Conservation (phyloP, 2,329 filamentous ascomycete genomes). For the Colletotrichum salicis region DNA sequence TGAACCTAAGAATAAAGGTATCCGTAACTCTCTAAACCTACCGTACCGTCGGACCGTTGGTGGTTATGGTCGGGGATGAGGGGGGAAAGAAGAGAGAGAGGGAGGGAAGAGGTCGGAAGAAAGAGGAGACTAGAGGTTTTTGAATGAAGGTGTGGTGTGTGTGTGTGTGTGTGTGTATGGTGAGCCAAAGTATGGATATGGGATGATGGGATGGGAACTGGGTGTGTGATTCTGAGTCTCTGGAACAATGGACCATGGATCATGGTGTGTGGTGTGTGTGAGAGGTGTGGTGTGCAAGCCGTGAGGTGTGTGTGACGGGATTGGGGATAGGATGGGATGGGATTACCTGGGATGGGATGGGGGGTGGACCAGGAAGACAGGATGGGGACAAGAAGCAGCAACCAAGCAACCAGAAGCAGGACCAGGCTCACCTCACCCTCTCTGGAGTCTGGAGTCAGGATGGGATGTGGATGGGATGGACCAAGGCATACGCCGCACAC, state of each 20-base stretch:
- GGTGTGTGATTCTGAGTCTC: not conserved
- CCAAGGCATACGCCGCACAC: not conserved
- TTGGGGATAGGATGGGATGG: not conserved
- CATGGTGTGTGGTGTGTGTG: not conserved
- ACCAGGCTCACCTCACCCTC: not conserved
- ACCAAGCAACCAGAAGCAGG: slow-evolving; percentile 8
- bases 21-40: slow-evolving; percentile 27
- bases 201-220: not conserved
- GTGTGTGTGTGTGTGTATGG: slow-evolving; percentile 1
- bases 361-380: not conserved
- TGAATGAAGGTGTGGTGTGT: slow-evolving; percentile 46
- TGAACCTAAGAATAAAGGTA: slow-evolving; percentile 21
- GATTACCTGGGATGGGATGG: slow-evolving; percentile 1
- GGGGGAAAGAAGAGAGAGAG: slow-evolving; percentile 42
- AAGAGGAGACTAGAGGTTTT: slow-evolving; percentile 49
- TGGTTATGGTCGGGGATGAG: slow-evolving; percentile 41
- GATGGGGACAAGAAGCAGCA: slow-evolving; percentile 10
- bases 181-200: slow-evolving; percentile 29
- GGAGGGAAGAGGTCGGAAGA: slow-evolving; percentile 27
- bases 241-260: too few relatives aligned
- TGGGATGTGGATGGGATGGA: not conserved
- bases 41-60: slow-evolving; percentile 34
- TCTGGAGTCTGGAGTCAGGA: not conserved
- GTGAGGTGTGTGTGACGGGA: not conserved
- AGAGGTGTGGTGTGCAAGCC: not conserved